Evolutionary conservation across 805 yeast genomes (phyloP).

Genomic region (Spathaspora boniae): DNA sequence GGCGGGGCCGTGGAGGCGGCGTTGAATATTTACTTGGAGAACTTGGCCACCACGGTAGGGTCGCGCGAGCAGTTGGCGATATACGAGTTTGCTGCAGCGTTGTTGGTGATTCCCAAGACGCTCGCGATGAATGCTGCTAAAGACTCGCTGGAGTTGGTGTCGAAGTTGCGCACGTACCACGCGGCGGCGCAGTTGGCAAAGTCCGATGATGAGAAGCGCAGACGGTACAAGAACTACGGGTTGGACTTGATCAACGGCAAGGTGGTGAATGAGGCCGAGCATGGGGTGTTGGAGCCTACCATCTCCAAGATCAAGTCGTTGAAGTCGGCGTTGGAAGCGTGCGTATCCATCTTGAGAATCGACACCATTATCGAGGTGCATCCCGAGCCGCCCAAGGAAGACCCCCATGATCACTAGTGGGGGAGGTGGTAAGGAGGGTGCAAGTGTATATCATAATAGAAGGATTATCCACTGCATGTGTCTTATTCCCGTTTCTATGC

Average conservation of each 20-base stretch:
- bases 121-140: constrained; percentile 96
- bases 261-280: constrained; percentile 75
- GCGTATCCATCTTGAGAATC: constrained; percentile 93
- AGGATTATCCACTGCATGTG: too few species aligned
- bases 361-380: constrained; percentile 98
- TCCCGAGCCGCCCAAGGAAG: constrained; percentile 91
- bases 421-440: constrained; percentile 1
- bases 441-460: too few species aligned
- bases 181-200: constrained; percentile 89
- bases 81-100: constrained; percentile 92
- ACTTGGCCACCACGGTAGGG: constrained; percentile 96
- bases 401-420: constrained; percentile 75
- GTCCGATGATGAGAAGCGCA: constrained; percentile 79
- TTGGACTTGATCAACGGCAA: constrained; percentile 88
- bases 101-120: constrained; percentile 92
- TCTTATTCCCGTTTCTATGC: too few species aligned
- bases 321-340: constrained; percentile 96
- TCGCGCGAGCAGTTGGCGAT: constrained; percentile 97
- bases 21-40: constrained; percentile 88
- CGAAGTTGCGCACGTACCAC: constrained; percentile 93
- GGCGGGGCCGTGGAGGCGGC: constrained; percentile 99
- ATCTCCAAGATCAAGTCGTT: constrained; percentile 87
- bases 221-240: constrained; percentile 86
- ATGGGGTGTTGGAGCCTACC: constrained; percentile 95
- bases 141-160: constrained; percentile 91